A percentile compares a stretch with the other conserved stretches of the same genome.
Evolutionary conservation across 108 stramenopile species (phyloP).

Genomic region (Stephanodiscus minutulus): DNA sequence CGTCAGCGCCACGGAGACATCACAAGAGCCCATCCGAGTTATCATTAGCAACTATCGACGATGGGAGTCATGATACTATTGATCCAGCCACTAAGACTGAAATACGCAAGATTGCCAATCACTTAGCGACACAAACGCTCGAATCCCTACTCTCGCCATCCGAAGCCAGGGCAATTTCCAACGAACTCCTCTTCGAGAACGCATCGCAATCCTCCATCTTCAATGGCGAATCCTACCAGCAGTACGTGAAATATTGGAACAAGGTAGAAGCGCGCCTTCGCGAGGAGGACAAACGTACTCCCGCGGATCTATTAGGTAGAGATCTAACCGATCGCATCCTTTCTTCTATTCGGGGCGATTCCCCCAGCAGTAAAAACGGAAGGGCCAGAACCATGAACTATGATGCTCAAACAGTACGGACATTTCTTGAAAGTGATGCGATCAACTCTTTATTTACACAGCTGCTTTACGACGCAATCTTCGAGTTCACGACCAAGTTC

Average conservation of each 20-base stretch:
- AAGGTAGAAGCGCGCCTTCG: constrained; percentile 43
- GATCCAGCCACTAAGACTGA: constrained; percentile 13
- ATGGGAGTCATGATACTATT: neutral
- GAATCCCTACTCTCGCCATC: constrained; percentile 51
- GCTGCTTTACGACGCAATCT: constrained; percentile 69
- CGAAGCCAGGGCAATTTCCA: constrained; percentile 49
- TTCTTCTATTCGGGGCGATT: constrained; percentile 40
- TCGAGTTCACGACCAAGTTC: constrained; percentile 65
- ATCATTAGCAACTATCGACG: neutral
- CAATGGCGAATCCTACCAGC: constrained; percentile 45
- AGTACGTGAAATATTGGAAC: constrained; percentile 59
- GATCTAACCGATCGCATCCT: constrained; percentile 60
- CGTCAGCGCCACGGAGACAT: neutral
- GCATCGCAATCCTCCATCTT: constrained; percentile 29
- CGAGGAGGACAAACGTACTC: constrained; percentile 48
- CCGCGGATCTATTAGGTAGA: constrained; percentile 49
- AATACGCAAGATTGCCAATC: constrained; percentile 43
- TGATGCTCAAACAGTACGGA: constrained; percentile 58
- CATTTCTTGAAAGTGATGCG: constrained; percentile 65
- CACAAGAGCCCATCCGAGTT: neutral
- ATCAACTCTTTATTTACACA: constrained; percentile 62
- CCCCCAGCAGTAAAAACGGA: neutral
- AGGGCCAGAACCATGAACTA: constrained; percentile 37
- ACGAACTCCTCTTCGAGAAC: constrained; percentile 52
- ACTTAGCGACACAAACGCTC: constrained; percentile 45